These are phyloP conservation scores for Middelhovenomyces tepae DNA, from an alignment of 805 yeast genomes.

Conservation along the genomic window DNA sequence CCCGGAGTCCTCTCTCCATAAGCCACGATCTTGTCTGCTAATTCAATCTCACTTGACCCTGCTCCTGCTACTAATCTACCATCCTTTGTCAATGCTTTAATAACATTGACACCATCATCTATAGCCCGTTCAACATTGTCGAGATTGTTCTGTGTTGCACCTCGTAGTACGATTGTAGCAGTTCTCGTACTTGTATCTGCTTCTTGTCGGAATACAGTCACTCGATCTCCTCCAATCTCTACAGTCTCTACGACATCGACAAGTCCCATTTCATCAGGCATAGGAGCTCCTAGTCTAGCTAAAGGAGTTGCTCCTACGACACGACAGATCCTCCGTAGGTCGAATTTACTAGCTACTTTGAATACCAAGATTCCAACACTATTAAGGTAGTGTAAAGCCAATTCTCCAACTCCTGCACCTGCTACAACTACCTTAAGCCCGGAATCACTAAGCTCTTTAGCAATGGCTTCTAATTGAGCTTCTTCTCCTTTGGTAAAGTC, in stretches of 20 bases:
- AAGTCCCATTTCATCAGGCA: conserved; percentile 86
- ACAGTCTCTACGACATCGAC: conserved; percentile 82
- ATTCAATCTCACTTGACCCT: conserved; percentile 87
- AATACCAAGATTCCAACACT: conserved; percentile 76
- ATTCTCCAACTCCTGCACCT: conserved; percentile 89
- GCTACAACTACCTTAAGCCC: conserved; percentile 87
- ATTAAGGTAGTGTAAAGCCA: conserved; percentile 87
- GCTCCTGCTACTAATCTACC: conserved; percentile 85
- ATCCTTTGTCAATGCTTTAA: conserved; percentile 83
- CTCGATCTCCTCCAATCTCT: conserved; percentile 97
- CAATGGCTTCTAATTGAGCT: conserved; percentile 76
- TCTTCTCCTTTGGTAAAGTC: conserved; percentile 96
- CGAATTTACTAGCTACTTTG: conserved; percentile 90
- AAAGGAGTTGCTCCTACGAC: conserved; percentile 97
- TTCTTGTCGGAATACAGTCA: conserved; percentile 79
- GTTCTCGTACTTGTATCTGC: conserved; percentile 59
- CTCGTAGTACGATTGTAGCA: conserved; percentile 87
- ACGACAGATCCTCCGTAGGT: conserved; percentile 84
- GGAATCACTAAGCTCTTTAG: conserved; percentile 71
- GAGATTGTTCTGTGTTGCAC: conserved; percentile 88
- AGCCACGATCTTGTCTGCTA: conserved; percentile 67
- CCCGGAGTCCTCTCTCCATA: conserved; percentile 96
- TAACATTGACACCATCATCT: conserved; percentile 90
- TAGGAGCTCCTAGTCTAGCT: conserved; percentile 89
- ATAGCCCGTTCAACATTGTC: conserved; percentile 97